Conservation (phyloP, 805 yeast genomes). For the Candida quercuum region DNA sequence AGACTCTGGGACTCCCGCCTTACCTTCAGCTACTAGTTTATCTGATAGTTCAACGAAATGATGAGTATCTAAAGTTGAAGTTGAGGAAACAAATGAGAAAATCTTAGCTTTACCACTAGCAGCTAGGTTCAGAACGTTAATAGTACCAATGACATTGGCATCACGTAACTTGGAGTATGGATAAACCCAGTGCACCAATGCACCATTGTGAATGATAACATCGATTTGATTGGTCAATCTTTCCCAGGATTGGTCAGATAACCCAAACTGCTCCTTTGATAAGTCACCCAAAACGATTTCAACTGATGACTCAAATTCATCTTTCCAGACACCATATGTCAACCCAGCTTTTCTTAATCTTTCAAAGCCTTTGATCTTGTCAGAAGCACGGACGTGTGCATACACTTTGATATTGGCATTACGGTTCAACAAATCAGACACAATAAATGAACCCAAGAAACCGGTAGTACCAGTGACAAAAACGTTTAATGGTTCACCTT, state of each 20-base stretch:
- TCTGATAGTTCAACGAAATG: slow-evolving; percentile 78
- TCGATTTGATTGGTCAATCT: slow-evolving; percentile 58
- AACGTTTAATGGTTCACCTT: slow-evolving; percentile 43
- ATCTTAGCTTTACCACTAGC: slow-evolving; percentile 76
- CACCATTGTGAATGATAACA: slow-evolving; percentile 92
- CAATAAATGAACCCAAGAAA: slow-evolving; percentile 85
- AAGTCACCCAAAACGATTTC: slow-evolving; percentile 81
- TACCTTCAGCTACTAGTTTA: slow-evolving; percentile 55
- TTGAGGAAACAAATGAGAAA: slow-evolving; percentile 91
- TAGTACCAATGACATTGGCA: slow-evolving; percentile 86
- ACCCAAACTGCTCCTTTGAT: slow-evolving; percentile 67
- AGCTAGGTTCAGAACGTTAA: slow-evolving; percentile 73
- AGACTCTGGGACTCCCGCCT: slow-evolving; percentile 69
- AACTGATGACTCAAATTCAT: slow-evolving; percentile 49
- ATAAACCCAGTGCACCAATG: slow-evolving; percentile 97
- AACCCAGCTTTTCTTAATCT: slow-evolving; percentile 71
- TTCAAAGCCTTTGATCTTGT: slow-evolving; percentile 61
- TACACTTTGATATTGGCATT: slow-evolving; percentile 50
- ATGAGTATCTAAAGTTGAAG: slow-evolving; percentile 85
- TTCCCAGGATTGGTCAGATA: slow-evolving; percentile 52
- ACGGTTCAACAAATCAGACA: slow-evolving; percentile 69
- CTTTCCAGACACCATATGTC: slow-evolving; percentile 67
- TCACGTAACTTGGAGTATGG: slow-evolving; percentile 88
- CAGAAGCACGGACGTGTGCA: slow-evolving; percentile 89
- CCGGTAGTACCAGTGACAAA: slow-evolving; percentile 97